Conservation (phyloP, 2,329 filamentous ascomycete genomes). For the Blastomyces emzantsi region DNA sequence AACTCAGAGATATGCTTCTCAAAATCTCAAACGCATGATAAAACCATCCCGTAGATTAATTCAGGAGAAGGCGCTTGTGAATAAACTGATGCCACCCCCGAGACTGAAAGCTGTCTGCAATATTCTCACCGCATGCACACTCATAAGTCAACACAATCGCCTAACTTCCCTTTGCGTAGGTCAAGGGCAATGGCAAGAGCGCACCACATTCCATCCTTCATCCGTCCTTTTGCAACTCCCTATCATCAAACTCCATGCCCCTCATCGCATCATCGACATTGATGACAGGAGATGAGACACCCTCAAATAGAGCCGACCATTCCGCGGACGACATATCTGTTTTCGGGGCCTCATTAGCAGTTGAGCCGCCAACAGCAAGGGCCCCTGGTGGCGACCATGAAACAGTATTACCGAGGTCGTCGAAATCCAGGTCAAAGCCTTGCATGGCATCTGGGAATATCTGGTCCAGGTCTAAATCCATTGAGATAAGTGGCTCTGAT, state of each 20-base stretch:
- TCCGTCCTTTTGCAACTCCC: neutral
- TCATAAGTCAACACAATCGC: neutral
- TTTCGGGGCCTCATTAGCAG: neutral
- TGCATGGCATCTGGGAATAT: slow-evolving; percentile 5
- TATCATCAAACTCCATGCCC: neutral
- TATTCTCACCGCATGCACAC: neutral
- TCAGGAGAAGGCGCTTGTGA: neutral
- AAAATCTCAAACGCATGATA: neutral
- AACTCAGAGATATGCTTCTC: neutral
- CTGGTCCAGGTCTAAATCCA: slow-evolving; percentile 5
- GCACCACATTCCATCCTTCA: neutral
- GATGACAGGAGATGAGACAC: neutral
- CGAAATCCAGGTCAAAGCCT: slow-evolving; percentile 11
- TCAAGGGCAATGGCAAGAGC: neutral
- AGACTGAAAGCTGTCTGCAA: neutral
- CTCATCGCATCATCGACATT: neutral
- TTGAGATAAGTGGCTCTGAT: neutral
- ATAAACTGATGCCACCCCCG: no score
- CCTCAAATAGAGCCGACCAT: neutral
- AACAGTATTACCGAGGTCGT: neutral
- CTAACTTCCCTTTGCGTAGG: neutral
- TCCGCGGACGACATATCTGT: neutral
- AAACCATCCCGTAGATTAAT: neutral
- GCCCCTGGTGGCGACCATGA: no score
- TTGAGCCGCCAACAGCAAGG: neutral